Evolutionary conservation across 2,329 filamentous ascomycete species (phyloP), one percentile per base, ranked within the genome.

Genomic region (Stachybotrys elegans): DNA sequence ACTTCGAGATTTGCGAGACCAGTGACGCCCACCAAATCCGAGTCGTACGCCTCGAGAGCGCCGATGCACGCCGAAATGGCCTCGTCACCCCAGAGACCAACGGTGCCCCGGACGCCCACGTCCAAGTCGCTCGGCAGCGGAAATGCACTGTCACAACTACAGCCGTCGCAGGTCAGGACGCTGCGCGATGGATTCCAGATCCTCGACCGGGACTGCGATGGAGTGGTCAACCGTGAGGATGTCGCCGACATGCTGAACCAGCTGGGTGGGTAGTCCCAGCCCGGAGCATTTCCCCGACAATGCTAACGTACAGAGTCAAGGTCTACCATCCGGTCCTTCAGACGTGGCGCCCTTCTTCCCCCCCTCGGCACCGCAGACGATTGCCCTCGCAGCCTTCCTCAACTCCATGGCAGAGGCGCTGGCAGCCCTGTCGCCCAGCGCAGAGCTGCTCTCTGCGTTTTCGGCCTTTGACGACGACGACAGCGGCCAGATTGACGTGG

Each of bases 401-500:
- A 92, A 89, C 59, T 84, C 83, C 1, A 72, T 98, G 2, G 87
- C 91, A 1, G 78, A 80, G 9, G 77, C 87, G 3, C 72, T 97
- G 4, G 79, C 81, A 2, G 78, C 83, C 0, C 72, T 97, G 16
- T 94, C 88, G 1, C 83, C 87, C 0, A 79, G 82, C 19, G 77
- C 81, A 14, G 93, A 98, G 60, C 76, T 98, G 9, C 71, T 89
- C 17, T 92, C 90, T 2, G 93, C 93, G 0, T 92, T 98, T 54
- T 89, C 89, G 3, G 93, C 93, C 0, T 97, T 97, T 60, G 93
- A 98, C 59, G 88, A 95, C 49, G 90, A 95, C 50, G 93, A 98
- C 61, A 93, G 87, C 56, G 93, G 93, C 4, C 90, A 96, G 65
- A 82, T 97, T 31, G 90, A 97, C 59, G 69, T 95, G 17, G 77